Evolutionary conservation across 192 early-diverging fungal species (phyloP), one percentile per base, ranked within the genome.

Genomic region (Irineochytrium annulatum): DNA sequence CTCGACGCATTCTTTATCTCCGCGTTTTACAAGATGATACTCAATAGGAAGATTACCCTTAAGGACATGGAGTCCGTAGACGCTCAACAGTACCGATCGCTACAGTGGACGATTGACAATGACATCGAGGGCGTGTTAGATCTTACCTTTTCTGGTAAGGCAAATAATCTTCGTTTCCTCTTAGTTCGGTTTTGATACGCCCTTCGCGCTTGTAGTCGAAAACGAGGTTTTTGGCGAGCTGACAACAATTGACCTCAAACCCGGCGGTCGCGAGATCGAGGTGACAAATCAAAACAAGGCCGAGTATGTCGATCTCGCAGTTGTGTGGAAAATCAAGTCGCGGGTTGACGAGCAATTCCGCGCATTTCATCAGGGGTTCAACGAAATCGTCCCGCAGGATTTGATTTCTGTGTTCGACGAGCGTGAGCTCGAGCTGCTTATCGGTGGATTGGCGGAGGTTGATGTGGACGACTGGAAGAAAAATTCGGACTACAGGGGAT

Each of bases 391-490:
- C 35, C 95, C 94, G 16, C 84, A 88, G 64, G 95, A 98, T 19
- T 74, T 96, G 53, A 87, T 98, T 44, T 83, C 86, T 33, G 94
- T 98, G 27, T 98, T 98, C 80, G 94, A 98, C 59, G 94, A 96
- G 69, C 87, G 92, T 56, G 95, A 98, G 78, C 76, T 98, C 52
- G 95, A 98, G 87, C 76, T 98, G 46, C 79, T 98, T 24, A 95
- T 98, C 77, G 93, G 95, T 22, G 95, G 95, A 51, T 85, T 98
- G 62, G 88, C 88, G 30, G 93, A 98, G 55, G 91, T 98, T 57
- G 93, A 98, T 75, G 77, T 94, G 6, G 94, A 95, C 43, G 95
- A 98, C 76, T 98, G 95, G 95, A 93, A 91, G 81, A 98, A 96
- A 75, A 84, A 96, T 61, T 96, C 94, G 1, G 94, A 98, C 68